Evolutionary conservation across 2,329 filamentous ascomycete species (phyloP).

Genomic region (Botrytis paeoniae): DNA sequence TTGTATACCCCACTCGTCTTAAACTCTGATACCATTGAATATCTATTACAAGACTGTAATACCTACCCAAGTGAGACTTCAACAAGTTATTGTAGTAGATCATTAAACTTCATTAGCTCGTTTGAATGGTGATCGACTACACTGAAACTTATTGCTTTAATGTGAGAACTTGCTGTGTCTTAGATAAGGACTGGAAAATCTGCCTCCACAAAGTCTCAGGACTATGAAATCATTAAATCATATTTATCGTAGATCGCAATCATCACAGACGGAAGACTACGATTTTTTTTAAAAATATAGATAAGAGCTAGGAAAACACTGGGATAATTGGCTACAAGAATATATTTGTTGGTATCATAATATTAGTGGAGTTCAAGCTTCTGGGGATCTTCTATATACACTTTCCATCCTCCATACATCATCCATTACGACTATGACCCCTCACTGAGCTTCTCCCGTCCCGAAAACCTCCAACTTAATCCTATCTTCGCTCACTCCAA

Average conservation of each 20-base stretch:
- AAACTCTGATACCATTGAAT: neutral
- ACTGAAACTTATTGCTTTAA: neutral
- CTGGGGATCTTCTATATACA: neutral
- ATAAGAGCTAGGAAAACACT: neutral
- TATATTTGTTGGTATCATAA: neutral
- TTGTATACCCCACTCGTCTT: neutral
- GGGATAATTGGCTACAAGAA: neutral
- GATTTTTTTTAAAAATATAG: accelerated
- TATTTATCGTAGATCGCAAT: neutral
- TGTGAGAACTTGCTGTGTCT: neutral
- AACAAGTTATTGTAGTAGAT: neutral
- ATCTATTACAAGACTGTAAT: neutral
- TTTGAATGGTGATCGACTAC: neutral
- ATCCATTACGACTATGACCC: too few relatives aligned
- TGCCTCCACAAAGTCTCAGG: neutral
- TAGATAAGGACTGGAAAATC: neutral
- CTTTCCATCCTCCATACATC: too few relatives aligned
- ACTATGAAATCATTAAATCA: neutral
- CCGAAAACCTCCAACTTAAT: constrained; percentile 15
- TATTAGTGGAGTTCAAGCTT: neutral
- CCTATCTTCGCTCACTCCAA: neutral
- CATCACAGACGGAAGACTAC: neutral
- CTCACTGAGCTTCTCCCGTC: neutral
- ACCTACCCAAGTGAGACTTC: neutral
- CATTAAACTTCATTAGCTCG: neutral